phyloP scores from a whole-genome alignment of 179 eudicot genomes.

The Monotropa hypopitys region DNA sequence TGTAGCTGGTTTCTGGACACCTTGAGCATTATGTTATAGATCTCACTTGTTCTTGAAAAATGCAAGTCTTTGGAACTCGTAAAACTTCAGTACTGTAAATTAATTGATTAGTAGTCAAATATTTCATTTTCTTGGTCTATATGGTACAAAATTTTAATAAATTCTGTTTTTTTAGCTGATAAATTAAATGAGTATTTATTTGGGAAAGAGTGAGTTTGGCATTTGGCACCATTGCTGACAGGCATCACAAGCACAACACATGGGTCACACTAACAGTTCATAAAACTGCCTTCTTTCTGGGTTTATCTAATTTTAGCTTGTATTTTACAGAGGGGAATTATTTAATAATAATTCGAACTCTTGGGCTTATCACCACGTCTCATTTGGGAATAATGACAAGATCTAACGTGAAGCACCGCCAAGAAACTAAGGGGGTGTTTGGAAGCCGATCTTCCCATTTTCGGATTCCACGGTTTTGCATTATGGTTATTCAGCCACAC shows the following conservation, averaged over 20 bases:
- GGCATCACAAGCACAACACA: not conserved
- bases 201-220: not conserved
- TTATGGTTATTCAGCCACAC: too few relatives aligned
- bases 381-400: not conserved
- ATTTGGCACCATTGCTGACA: constrained; percentile 3
- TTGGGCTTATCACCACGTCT: not conserved
- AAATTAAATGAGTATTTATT: not conserved
- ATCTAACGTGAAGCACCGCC: too few relatives aligned
- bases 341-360: not conserved
- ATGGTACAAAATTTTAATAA: too few relatives aligned
- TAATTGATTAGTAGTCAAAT: not conserved
- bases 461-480: too few relatives aligned
- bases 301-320: not conserved
- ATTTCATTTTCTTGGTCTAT: too few relatives aligned
- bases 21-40: not conserved
- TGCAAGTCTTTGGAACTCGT: not conserved
- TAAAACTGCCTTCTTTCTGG: not conserved
- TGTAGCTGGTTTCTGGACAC: not conserved
- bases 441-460: too few relatives aligned
- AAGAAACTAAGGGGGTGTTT: too few relatives aligned
- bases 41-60: not conserved
- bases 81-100: not conserved
- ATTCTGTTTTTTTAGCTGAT: too few relatives aligned
- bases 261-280: not conserved
- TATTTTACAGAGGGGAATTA: not conserved